Evolutionary conservation across 306 rosid species (phyloP).

Genomic region (Neltuma alba): DNA sequence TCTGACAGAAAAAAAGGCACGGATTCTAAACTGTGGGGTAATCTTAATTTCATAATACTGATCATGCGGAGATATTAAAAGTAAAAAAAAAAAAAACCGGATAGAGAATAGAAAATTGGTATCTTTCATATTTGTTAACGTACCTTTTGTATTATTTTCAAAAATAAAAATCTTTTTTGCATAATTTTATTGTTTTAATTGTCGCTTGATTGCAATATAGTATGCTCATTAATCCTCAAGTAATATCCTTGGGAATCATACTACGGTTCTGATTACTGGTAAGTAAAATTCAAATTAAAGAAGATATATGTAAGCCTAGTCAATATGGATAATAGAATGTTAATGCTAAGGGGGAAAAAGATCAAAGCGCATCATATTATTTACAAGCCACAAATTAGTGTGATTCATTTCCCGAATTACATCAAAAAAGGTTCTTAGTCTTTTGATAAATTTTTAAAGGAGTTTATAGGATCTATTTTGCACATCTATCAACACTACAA

Average conservation of each 20-base stretch:
- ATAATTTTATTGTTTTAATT: background rate
- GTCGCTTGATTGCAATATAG: too few relatives aligned
- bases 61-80: too few relatives aligned
- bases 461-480: background rate
- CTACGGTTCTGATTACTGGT: background rate
- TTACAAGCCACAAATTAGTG: background rate
- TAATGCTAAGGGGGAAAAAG: background rate
- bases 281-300: background rate
- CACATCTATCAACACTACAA: background rate
- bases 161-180: background rate
- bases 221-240: background rate
- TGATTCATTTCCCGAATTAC: background rate
- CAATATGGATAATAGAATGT: background rate
- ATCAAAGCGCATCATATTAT: background rate
- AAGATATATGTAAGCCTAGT: background rate
- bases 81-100: too few relatives aligned
- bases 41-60: too few relatives aligned
- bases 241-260: too few relatives aligned
- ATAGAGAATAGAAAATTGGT: background rate
- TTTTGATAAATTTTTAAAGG: background rate
- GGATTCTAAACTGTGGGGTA: too few relatives aligned
- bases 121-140: background rate
- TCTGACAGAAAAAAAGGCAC: background rate
- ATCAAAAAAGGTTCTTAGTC: background rate
- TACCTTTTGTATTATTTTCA: background rate